Evolutionary conservation across 1,284 basidiomycete species (phyloP).

Genomic region (Takashimella koratensis): DNA sequence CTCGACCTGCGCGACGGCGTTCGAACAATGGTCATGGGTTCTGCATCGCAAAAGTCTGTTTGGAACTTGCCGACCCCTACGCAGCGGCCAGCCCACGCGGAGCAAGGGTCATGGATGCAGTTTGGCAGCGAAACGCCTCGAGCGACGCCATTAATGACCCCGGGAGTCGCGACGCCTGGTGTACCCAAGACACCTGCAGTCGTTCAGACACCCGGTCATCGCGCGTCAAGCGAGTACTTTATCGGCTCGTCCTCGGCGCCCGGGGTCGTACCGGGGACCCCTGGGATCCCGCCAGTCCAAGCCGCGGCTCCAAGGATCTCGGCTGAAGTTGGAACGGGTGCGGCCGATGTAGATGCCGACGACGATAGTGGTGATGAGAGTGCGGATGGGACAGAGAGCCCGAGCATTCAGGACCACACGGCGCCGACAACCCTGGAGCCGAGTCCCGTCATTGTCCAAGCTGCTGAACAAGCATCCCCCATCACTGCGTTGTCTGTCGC

Average conservation of each 20-base stretch:
- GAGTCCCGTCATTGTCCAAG: not conserved
- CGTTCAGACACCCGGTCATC: not conserved
- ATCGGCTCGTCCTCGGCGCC: not conserved
- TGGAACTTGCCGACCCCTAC: not conserved
- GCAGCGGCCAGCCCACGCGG: not conserved
- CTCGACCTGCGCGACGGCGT: not conserved
- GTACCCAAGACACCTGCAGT: not conserved
- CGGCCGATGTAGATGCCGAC: constrained; percentile 8
- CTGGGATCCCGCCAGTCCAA: not conserved
- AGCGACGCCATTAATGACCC: not conserved
- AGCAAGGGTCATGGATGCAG: not conserved
- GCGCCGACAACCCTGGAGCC: not conserved
- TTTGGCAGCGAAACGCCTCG: not conserved
- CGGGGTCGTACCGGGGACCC: not conserved
- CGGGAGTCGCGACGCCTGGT: not conserved
- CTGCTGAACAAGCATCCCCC: constrained; percentile 5
- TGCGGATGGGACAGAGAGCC: constrained; percentile 7
- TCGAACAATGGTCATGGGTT: not conserved
- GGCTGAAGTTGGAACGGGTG: not conserved
- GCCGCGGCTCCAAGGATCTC: constrained; percentile 3
- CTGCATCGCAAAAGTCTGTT: constrained; percentile 1
- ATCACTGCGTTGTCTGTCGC: not conserved
- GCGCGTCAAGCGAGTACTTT: not conserved
- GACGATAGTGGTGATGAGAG: constrained; percentile 11
- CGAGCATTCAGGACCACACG: not conserved